phyloP scores from a whole-genome alignment of 345 rosid species.

The Alliaria petiolata region DNA sequence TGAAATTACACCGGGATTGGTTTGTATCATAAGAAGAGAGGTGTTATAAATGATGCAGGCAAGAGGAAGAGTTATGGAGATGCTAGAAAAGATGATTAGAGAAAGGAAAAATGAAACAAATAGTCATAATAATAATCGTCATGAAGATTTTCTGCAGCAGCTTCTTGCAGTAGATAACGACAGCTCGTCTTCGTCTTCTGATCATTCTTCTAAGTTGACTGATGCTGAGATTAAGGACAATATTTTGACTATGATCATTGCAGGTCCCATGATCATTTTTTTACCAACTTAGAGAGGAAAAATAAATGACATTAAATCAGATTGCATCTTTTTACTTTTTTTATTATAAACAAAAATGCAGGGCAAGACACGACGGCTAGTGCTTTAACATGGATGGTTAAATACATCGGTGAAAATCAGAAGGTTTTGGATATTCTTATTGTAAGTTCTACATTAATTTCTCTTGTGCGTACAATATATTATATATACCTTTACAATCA shows the following conservation, averaged over 20 bases:
- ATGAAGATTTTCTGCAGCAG: slow-evolving; percentile 59
- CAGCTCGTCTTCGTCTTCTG: slow-evolving; percentile 6
- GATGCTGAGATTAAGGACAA: slow-evolving; percentile 71
- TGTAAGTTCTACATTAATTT: slow-evolving; percentile 35
- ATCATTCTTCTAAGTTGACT: slow-evolving; percentile 32
- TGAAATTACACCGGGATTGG: neutral
- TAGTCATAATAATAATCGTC: neutral
- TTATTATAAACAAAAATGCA: slow-evolving; percentile 4
- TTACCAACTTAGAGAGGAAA: neutral
- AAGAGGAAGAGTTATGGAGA: slow-evolving; percentile 57
- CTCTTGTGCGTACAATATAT: neutral
- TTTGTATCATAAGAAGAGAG: neutral
- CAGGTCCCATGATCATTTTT: slow-evolving; percentile 45
- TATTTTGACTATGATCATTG: slow-evolving; percentile 77
- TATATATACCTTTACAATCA: neutral
- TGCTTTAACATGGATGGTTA: slow-evolving; percentile 92
- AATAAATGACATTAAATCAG: neutral
- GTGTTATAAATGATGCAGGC: slow-evolving; percentile 41
- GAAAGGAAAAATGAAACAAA: slow-evolving; percentile 42
- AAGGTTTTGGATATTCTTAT: slow-evolving; percentile 41
- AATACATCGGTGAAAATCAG: slow-evolving; percentile 68
- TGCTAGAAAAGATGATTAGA: slow-evolving; percentile 45
- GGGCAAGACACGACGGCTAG: slow-evolving; percentile 93
- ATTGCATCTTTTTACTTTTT: neutral
- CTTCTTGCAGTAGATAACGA: slow-evolving; percentile 38